Conservation (phyloP, 2,329 filamentous ascomycete species). For the Monosporascus sp. region DNA sequence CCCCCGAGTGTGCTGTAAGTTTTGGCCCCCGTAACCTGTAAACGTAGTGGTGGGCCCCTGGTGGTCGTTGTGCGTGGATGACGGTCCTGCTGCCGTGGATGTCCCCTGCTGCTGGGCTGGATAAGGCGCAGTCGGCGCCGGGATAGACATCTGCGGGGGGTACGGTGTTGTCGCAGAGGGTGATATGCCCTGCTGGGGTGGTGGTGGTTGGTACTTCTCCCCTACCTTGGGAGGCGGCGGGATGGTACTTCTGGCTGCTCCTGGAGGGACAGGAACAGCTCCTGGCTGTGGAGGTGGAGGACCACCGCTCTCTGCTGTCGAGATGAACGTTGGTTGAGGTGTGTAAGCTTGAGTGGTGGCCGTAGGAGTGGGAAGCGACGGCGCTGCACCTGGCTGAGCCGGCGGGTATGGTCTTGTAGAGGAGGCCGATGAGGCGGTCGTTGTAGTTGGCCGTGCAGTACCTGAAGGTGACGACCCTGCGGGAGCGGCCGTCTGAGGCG, state of each 20-base stretch:
- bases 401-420: slow-evolving; percentile 27
- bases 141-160: slow-evolving; percentile 47
- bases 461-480: slow-evolving; percentile 27
- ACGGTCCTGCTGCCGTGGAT: slow-evolving; percentile 31
- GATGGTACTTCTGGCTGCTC: slow-evolving; percentile 25
- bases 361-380: slow-evolving; percentile 41
- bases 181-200: slow-evolving; percentile 27
- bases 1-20: slow-evolving; percentile 45
- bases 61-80: slow-evolving; percentile 21
- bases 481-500: slow-evolving; percentile 22
- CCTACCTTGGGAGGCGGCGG: slow-evolving; percentile 50
- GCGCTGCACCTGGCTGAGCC: slow-evolving; percentile 43
- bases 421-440: slow-evolving; percentile 16
- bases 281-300: slow-evolving; percentile 56
- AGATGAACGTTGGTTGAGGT: slow-evolving; percentile 40
- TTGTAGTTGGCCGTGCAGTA: slow-evolving; percentile 18
- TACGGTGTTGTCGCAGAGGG: slow-evolving; percentile 28
- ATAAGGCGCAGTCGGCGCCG: slow-evolving; percentile 38
- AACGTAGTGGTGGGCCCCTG: slow-evolving; percentile 23
- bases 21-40: slow-evolving; percentile 19
- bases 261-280: slow-evolving; percentile 42
- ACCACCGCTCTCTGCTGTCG: slow-evolving; percentile 25
- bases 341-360: slow-evolving; percentile 29
- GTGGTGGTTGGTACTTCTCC: slow-evolving; percentile 34
- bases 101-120: slow-evolving; percentile 40